Conservation (phyloP, 129 eudicot genomes). For the Apium graveolens region DNA sequence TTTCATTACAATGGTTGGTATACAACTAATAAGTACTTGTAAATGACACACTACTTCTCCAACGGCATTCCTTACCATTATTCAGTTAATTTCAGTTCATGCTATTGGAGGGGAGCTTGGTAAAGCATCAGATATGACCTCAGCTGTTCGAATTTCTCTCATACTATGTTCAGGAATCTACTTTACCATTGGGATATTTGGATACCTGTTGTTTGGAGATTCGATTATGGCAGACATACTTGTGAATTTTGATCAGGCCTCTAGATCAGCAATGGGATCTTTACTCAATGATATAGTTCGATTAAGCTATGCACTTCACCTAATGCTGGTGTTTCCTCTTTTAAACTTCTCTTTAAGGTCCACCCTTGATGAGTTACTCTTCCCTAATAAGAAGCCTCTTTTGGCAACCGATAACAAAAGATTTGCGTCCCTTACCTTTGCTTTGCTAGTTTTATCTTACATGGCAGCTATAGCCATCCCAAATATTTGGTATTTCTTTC, state of each 20-base stretch:
- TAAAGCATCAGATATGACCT: constrained; percentile 62
- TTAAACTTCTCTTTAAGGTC: constrained; percentile 61
- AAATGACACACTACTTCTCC: not conserved
- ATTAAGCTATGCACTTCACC: constrained; percentile 78
- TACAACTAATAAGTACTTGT: not conserved
- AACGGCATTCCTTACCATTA: no score
- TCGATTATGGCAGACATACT: constrained; percentile 77
- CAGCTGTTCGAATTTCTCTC: constrained; percentile 68
- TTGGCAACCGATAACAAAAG: constrained; percentile 42
- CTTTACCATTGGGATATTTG: constrained; percentile 72
- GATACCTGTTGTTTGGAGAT: constrained; percentile 88
- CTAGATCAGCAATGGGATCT: constrained; percentile 38
- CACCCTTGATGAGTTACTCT: constrained; percentile 68
- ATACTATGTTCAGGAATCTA: constrained; percentile 69
- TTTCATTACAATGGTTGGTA: constrained; percentile 81
- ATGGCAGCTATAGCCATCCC: constrained; percentile 62
- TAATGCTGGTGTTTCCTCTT: constrained; percentile 80
- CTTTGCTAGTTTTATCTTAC: constrained; percentile 38
- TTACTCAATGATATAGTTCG: constrained; percentile 54
- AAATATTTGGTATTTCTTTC: constrained; percentile 84
- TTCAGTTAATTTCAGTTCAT: constrained; percentile 50
- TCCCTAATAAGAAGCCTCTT: constrained; percentile 35
- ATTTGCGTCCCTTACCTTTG: constrained; percentile 47
- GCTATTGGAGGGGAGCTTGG: constrained; percentile 80
- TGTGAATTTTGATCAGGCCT: constrained; percentile 65